Conservation (phyloP, 75 land plant species). For the Cupressus sempervirens region DNA sequence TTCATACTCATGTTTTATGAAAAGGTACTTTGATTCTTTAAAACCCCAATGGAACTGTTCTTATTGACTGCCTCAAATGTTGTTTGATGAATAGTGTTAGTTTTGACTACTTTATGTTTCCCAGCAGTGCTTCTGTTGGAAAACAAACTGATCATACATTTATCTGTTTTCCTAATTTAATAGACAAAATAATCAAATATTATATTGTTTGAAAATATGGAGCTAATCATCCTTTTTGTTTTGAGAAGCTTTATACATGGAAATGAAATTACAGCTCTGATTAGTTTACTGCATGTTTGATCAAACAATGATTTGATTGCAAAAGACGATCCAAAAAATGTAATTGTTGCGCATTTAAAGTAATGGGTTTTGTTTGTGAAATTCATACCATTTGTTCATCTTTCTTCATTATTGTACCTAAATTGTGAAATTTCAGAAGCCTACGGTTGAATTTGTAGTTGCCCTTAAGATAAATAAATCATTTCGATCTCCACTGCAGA, state of each 20-base stretch:
- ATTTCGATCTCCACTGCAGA: neutral
- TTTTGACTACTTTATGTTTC: neutral
- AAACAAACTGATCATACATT: neutral
- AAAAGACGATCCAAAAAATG: neutral
- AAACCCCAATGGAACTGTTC: neutral
- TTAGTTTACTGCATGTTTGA: neutral
- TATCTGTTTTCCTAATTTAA: neutral
- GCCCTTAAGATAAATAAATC: neutral
- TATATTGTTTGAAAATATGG: neutral
- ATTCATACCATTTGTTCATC: neutral
- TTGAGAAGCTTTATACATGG: neutral
- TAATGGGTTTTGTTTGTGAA: neutral
- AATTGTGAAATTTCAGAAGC: neutral
- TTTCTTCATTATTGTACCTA: neutral
- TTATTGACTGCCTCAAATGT: neutral
- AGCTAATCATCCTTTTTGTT: neutral
- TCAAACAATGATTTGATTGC: neutral
- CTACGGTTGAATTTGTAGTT: neutral
- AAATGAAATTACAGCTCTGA: neutral
- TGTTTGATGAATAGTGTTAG: neutral
- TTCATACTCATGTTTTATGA: neutral
- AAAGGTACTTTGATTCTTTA: neutral
- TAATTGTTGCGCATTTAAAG: neutral
- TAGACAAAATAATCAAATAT: neutral
- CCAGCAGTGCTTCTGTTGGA: neutral